Base-by-base conservation (phyloP, 148 eudicot genomes). In the Diospyros kaki region DNA sequence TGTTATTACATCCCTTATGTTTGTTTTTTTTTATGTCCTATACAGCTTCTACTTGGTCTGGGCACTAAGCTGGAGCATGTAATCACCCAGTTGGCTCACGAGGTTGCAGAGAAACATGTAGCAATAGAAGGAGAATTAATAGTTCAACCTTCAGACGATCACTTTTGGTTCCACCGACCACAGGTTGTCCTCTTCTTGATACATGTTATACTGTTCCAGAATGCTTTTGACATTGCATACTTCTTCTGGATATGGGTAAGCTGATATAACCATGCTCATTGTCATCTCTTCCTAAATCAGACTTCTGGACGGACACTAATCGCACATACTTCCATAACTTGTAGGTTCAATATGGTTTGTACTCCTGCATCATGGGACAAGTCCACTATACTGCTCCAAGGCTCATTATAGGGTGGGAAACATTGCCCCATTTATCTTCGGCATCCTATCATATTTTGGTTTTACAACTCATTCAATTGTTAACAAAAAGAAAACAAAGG, bases 221-320 rank as follows among this genome's bases (percentile, higher is more conserved):
- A 89, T 77, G 83, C 93, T 41, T 91, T 91, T 56, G 93, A 91
- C 83, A 87, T 91, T n/a, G 97, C 93, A 39, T 81, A 65, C 78
- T 89, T 91, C 92, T 89, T 91, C 70, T 91, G 97, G 97, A 88
- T 86, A 76, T 86, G 89, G 97, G 97, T 91, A 74, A 89, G 81
- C 41, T 45, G 44, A 66, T n/a, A 48, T 42, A 64, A 2, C 2
- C 17, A 6, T 61, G 38, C 14, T 61, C 2, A 7, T 50, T 28
- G 43, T 46, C 66, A 5, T 17, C 66, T 50, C 48, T 73, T 46
- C 44, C 41, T 73, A 17, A 62, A 38, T 9, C 48, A 73, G 15
- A 44, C 9, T 8, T 58, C 55, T 15, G 7, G 7, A 66, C 12
- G 39, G 44, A 58, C 51, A 46, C 4, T 75, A 68, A 58, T 46